phyloP scores from a whole-genome alignment of 352 stramenopile genomes.

The Globisporangium carolinianum region DNA sequence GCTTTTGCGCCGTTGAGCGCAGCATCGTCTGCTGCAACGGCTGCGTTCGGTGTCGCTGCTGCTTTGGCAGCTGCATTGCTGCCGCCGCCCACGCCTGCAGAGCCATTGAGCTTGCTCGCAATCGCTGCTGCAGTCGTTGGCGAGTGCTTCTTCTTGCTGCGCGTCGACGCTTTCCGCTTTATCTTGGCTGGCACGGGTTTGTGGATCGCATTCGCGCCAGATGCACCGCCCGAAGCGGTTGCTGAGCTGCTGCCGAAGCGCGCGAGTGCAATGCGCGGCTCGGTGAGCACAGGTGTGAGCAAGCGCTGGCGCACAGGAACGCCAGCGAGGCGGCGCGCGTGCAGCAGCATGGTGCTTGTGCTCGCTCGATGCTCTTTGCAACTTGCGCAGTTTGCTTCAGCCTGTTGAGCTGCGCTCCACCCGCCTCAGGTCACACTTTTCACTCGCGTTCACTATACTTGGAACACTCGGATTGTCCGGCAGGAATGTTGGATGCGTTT shows the following conservation, averaged over 20 bases:
- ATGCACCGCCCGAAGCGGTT: neutral
- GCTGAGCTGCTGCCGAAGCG: conserved; percentile 12
- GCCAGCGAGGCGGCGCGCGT: conserved; percentile 10
- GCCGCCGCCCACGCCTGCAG: neutral
- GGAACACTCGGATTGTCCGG: too few species aligned
- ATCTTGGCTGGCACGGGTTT: conserved; percentile 18
- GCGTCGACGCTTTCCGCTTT: conserved; percentile 13
- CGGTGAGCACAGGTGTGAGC: neutral
- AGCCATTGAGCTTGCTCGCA: conserved; percentile 14
- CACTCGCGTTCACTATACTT: neutral
- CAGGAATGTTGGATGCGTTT: too few species aligned
- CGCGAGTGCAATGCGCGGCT: neutral
- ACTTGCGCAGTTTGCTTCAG: neutral
- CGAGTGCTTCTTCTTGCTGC: conserved; percentile 13
- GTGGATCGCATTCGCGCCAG: conserved; percentile 4
- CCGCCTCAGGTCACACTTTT: neutral
- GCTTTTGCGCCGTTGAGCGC: conserved; percentile 1
- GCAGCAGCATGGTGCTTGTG: conserved; percentile 8
- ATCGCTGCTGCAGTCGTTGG: conserved; percentile 9
- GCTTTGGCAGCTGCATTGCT: neutral
- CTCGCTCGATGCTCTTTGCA: neutral
- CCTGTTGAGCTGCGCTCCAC: neutral
- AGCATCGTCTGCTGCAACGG: neutral
- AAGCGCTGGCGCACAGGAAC: neutral
- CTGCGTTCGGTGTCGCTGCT: neutral